Evolutionary conservation across 2,329 filamentous ascomycete species (phyloP).

Genomic region (Leptographium procerum): DNA sequence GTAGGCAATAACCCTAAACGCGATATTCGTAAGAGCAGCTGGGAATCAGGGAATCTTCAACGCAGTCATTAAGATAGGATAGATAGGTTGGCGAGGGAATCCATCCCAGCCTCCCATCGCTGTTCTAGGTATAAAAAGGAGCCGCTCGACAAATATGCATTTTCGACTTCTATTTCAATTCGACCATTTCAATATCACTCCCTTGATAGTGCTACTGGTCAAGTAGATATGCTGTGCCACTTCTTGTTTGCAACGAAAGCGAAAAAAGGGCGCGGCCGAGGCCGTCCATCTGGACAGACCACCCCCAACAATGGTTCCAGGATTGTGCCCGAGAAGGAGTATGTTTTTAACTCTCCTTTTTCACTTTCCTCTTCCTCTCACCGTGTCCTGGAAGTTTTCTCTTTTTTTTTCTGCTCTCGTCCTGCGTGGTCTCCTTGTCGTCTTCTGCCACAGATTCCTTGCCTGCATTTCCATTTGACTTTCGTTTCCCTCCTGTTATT

Average conservation of each 20-base stretch:
- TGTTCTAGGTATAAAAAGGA: too few relatives aligned
- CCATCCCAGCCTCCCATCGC: too few relatives aligned
- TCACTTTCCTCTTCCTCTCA: background rate
- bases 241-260: background rate
- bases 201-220: background rate
- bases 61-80: too few relatives aligned
- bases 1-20: too few relatives aligned
- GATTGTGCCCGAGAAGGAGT: background rate
- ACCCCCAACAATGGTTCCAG: background rate
- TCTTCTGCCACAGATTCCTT: too few relatives aligned
- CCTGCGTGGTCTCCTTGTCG: too few relatives aligned
- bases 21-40: too few relatives aligned
- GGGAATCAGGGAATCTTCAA: too few relatives aligned
- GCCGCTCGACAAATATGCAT: background rate
- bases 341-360: background rate
- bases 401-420: background rate
- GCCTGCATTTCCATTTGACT: background rate
- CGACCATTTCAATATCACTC: background rate
- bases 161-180: background rate
- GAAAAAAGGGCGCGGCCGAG: background rate
- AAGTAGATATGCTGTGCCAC: background rate
- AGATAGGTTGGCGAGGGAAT: too few relatives aligned
- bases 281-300: background rate
- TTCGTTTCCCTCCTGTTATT: background rate
- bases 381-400: background rate